phyloP scores from a whole-genome alignment of 2,329 filamentous ascomycete genomes.

The Triangularia verruculosa region DNA sequence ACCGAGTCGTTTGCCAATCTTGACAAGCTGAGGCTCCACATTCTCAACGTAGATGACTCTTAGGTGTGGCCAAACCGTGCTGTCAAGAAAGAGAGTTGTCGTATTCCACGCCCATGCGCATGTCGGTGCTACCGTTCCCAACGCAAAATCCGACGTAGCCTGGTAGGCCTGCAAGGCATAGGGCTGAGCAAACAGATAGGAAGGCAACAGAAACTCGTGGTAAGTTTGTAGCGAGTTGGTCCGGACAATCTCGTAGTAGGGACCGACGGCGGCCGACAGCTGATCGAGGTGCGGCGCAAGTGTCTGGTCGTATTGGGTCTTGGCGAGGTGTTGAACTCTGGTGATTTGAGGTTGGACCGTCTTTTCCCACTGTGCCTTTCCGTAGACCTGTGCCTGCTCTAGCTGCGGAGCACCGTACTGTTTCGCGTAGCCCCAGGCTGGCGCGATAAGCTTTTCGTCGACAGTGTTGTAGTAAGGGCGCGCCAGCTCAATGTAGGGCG shows the following conservation, averaged over 20 bases:
- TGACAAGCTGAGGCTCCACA: slow-evolving; percentile 89
- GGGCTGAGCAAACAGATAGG: slow-evolving; percentile 71
- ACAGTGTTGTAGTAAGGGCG: slow-evolving; percentile 70
- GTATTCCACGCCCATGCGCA: slow-evolving; percentile 68
- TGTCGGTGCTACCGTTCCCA: slow-evolving; percentile 69
- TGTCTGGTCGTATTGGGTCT: slow-evolving; percentile 64
- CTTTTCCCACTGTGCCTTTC: slow-evolving; percentile 72
- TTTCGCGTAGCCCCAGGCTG: slow-evolving; percentile 63
- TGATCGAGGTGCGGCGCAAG: slow-evolving; percentile 73
- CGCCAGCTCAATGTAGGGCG: slow-evolving; percentile 73
- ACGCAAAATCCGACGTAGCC: slow-evolving; percentile 62
- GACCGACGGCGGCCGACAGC: slow-evolving; percentile 54
- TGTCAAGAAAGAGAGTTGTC: slow-evolving; percentile 67
- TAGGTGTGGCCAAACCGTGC: slow-evolving; percentile 76
- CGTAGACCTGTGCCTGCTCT: slow-evolving; percentile 63
- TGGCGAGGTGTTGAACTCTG: slow-evolving; percentile 59
- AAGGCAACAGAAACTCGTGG: slow-evolving; percentile 69
- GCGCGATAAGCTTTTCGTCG: slow-evolving; percentile 64
- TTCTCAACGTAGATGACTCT: slow-evolving; percentile 82
- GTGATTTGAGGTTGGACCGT: slow-evolving; percentile 72
- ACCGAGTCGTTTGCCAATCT: slow-evolving; percentile 86
- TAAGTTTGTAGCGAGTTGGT: slow-evolving; percentile 66
- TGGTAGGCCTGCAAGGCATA: slow-evolving; percentile 69
- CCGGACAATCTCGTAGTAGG: slow-evolving; percentile 68
- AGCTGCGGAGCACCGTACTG: slow-evolving; percentile 74